Conservation (phyloP, 441 rosid genomes). For the Gossypium lobatum region DNA sequence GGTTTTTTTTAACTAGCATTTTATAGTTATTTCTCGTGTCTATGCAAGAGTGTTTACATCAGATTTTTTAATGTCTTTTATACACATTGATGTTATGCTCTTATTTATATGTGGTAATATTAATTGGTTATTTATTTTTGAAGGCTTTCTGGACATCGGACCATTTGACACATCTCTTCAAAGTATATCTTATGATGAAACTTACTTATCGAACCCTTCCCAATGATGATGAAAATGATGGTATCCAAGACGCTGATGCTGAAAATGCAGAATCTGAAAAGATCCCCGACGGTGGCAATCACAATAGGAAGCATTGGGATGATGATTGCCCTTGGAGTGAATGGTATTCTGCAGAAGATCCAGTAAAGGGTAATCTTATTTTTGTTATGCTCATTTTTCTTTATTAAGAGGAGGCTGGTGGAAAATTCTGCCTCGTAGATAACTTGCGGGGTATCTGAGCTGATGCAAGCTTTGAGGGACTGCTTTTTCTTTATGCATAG, state of each 20-base stretch:
- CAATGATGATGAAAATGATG: conserved; percentile 54
- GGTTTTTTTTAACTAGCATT: not conserved
- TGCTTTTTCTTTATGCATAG: conserved; percentile 17
- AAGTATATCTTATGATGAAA: conserved; percentile 81
- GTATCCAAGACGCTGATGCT: conserved; percentile 39
- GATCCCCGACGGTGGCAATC: conserved; percentile 39
- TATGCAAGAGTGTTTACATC: not conserved
- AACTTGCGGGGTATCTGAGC: conserved; percentile 6
- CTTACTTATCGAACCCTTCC: conserved; percentile 74
- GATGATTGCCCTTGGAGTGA: conserved; percentile 99
- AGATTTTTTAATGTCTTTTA: not conserved
- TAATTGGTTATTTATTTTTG: conserved; percentile 20
- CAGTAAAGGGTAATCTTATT: conserved; percentile 56
- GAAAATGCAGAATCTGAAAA: conserved; percentile 46
- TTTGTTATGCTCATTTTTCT: not conserved
- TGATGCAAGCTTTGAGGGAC: not conserved
- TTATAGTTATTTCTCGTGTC: not conserved
- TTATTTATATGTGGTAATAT: not conserved
- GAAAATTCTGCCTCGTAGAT: not conserved
- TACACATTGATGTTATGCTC: not conserved
- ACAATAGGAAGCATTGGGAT: conserved; percentile 69
- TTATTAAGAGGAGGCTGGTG: not conserved
- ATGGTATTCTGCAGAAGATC: conserved; percentile 98
- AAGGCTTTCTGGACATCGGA: conserved; percentile 83
- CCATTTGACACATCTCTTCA: conserved; percentile 54